Conservation (phyloP, 2,329 filamentous ascomycete species). For the Xylaria multiplex region DNA sequence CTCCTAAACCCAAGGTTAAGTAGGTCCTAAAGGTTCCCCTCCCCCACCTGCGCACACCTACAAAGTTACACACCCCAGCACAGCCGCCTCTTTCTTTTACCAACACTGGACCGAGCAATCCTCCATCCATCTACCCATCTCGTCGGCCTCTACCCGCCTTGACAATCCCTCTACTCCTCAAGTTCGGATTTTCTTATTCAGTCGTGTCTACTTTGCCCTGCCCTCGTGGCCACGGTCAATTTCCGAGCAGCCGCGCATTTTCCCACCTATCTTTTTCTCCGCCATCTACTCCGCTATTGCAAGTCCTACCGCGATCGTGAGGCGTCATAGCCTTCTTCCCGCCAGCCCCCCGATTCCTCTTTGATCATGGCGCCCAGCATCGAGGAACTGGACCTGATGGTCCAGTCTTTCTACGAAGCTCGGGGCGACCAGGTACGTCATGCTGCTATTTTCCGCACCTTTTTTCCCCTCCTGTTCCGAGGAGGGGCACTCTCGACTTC, state of each 20-base stretch:
- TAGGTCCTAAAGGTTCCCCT: constrained; percentile 28
- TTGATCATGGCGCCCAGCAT: constrained; percentile 75
- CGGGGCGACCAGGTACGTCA: constrained; percentile 85
- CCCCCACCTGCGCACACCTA: constrained; percentile 36
- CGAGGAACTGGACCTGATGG: constrained; percentile 93
- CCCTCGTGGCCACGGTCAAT: constrained; percentile 2
- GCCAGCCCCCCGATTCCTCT: constrained; percentile 34
- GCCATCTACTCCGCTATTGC: constrained; percentile 34
- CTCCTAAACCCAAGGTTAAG: no score
- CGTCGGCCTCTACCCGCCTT: constrained; percentile 23
- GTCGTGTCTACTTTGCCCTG: constrained; percentile 10
- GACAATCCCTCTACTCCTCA: constrained; percentile 15
- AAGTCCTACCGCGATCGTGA: constrained; percentile 40
- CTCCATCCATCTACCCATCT: constrained; percentile 21
- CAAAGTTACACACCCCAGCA: constrained; percentile 20
- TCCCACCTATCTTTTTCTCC: constrained; percentile 6
- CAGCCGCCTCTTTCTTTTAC: constrained; percentile 34
- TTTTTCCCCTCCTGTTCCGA: not conserved
- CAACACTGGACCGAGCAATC: constrained; percentile 28
- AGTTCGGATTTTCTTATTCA: constrained; percentile 4
- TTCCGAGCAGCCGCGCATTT: constrained; percentile 17
- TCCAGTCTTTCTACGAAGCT: constrained; percentile 97
- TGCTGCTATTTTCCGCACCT: not conserved
- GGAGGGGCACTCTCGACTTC: constrained; percentile 5
- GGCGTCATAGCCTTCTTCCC: constrained; percentile 46